phyloP scores from a whole-genome alignment of 2,329 filamentous ascomycete species.

The Trichoderma polysporum region DNA sequence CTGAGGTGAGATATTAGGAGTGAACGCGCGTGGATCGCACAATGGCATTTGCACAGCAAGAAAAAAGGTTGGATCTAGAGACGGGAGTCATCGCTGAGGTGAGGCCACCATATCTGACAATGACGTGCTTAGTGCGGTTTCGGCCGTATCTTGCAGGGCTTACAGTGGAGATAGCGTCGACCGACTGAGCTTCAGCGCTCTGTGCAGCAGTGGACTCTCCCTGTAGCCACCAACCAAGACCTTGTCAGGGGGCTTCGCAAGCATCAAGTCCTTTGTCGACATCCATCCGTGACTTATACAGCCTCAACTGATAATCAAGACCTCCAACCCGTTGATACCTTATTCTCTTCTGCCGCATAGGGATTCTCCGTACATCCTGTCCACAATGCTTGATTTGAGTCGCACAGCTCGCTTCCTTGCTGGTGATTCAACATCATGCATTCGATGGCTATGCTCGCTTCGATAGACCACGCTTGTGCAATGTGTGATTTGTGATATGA shows the following conservation, averaged over 20 bases:
- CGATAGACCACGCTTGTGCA: not conserved
- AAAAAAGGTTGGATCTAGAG: not conserved
- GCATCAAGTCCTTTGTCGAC: too few species aligned
- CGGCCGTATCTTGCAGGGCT: constrained; percentile 9
- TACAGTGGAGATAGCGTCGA: not conserved
- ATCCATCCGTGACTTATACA: too few species aligned
- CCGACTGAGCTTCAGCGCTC: not conserved
- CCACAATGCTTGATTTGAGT: not conserved
- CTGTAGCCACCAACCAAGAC: not conserved
- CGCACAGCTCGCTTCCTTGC: not conserved
- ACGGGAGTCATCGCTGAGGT: constrained; percentile 12
- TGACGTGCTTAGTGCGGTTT: constrained; percentile 23
- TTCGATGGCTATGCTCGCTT: not conserved
- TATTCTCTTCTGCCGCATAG: too few species aligned
- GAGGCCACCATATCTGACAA: constrained; percentile 17
- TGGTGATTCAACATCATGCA: too few species aligned
- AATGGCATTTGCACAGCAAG: not conserved
- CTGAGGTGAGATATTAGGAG: not conserved
- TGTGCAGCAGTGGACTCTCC: not conserved
- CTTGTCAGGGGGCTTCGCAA: constrained; percentile 8
- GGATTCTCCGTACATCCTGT: too few species aligned
- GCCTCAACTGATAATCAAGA: too few species aligned
- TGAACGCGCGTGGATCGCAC: not conserved
- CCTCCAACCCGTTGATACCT: too few species aligned
- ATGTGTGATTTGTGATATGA: not conserved